Base-by-base conservation (phyloP, 1,284 basidiomycete genomes). In the Sphaerobolus stellatus region DNA sequence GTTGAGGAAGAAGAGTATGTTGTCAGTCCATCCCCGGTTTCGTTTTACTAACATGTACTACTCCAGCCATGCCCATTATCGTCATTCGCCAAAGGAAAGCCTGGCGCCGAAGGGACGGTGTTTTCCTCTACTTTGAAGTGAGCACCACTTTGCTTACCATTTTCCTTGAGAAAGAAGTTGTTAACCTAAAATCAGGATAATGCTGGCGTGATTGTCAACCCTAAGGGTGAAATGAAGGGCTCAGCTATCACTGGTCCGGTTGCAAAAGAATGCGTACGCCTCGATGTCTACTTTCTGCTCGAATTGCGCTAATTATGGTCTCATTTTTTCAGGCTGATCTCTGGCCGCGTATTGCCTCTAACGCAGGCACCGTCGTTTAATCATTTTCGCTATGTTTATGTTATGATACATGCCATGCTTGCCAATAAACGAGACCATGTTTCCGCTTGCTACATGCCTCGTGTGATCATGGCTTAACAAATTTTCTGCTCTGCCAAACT, bases 191-290 rank as follows among this genome's bases (percentile, higher is more conserved):
- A 50, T 16, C 56, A 88, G 90, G 94, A 96, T 77, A 96, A 96
- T 73, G 94, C 94, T 56, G 94, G 94, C 75, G 94, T 96, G 61
- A 95, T 96, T 62, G 92, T 94, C 69, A 98, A 98, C 83, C 92
- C 93, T 69, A 98, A 98, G 85, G 96, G 97, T 70, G 96, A 99
- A 81, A 99, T 99, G 96, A 99, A 99, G 84, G 96, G 96, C 58
- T 94, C 92, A 56, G 94, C 95, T 66, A 99, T 99, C 76, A 95
- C 96, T 62, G 96, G 96, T 63, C 97, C 96, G 48, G 92, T 95
- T 58, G 93, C 91, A 76, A 96, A 94, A 83, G 92, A 94, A 91
- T 94, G 92, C 71, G 90, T 92, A 69, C 54, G 89, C 85, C 9
- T 2, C 16, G n/a, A n/a, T n/a, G 40, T 20, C 25, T 58, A 49